Percentiles rank a stretch among this genome's conserved stretches.
These are phyloP conservation scores for Verbena officinalis DNA, from an alignment of 257 asterid species.

Conservation along the genomic window DNA sequence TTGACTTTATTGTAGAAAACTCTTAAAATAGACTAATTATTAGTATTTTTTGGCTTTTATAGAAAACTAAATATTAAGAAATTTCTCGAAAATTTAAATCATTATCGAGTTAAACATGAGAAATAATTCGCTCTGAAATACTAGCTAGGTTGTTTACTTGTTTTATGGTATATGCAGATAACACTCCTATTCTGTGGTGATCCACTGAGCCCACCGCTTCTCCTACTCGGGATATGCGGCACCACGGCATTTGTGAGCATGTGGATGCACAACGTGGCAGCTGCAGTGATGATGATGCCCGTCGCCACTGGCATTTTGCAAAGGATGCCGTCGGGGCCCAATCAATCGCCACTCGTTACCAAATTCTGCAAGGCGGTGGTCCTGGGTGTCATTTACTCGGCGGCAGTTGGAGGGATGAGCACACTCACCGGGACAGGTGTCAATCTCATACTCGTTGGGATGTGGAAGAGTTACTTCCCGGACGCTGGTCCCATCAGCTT, in stretches of 20 bases:
- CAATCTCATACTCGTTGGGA: constrained; percentile 85
- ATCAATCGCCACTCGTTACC: constrained; percentile 38
- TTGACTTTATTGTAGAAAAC: too few relatives aligned
- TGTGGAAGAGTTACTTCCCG: constrained; percentile 95
- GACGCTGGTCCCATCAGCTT: constrained; percentile 71
- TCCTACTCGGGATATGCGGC: constrained; percentile 78
- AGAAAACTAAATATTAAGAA: too few relatives aligned
- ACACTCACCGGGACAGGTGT: constrained; percentile 97
- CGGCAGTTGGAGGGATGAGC: constrained; percentile 91
- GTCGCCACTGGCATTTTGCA: constrained; percentile 90
- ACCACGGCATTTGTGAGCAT: constrained; percentile 92
- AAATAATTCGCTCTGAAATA: too few relatives aligned
- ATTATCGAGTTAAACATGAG: too few relatives aligned
- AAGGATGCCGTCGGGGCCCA: constrained; percentile 54
- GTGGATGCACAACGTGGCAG: constrained; percentile 99
- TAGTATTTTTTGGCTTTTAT: too few relatives aligned
- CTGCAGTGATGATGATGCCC: constrained; percentile 93
- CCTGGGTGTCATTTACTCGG: constrained; percentile 76
- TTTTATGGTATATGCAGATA: constrained; percentile 59
- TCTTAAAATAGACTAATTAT: too few relatives aligned
- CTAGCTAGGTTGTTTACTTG: neutral
- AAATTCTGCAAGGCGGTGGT: constrained; percentile 86
- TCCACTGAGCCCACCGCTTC: constrained; percentile 76
- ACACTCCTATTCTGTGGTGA: constrained; percentile 81
- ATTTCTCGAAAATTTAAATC: too few relatives aligned